Percentiles rank a stretch among this genome's conserved stretches.
These are phyloP conservation scores for Talaromyces sp. DNA, from an alignment of 2,329 filamentous ascomycete genomes.

Conservation along the genomic window DNA sequence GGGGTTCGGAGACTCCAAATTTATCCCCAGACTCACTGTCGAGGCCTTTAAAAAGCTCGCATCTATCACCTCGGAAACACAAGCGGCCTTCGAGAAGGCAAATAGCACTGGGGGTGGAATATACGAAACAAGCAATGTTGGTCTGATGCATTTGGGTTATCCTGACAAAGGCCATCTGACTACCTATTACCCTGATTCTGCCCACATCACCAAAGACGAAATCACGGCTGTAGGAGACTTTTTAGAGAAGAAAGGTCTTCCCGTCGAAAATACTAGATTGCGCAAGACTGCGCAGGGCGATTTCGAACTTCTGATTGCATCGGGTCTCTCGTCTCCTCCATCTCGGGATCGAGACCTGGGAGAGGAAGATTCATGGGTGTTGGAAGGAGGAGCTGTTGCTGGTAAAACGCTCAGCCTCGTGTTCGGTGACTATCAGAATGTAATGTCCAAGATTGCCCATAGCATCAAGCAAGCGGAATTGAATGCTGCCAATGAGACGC, in stretches of 20 bases:
- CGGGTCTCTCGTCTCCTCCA: slow-evolving; percentile 57
- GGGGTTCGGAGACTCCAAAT: slow-evolving; percentile 79
- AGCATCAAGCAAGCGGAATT: slow-evolving; percentile 64
- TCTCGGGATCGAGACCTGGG: slow-evolving; percentile 63
- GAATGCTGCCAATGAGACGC: slow-evolving; percentile 66
- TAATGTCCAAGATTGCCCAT: slow-evolving; percentile 64
- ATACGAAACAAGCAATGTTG: slow-evolving; percentile 60
- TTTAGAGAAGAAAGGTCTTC: slow-evolving; percentile 65
- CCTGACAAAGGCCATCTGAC: slow-evolving; percentile 70
- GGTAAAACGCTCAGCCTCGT: slow-evolving; percentile 66
- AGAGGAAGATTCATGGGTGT: slow-evolving; percentile 56
- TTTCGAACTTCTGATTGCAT: slow-evolving; percentile 72
- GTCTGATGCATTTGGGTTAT: slow-evolving; percentile 70
- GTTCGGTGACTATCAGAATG: slow-evolving; percentile 67
- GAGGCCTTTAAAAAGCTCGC: slow-evolving; percentile 62
- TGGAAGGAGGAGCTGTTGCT: slow-evolving; percentile 54
- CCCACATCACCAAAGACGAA: slow-evolving; percentile 67
- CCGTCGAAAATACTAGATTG: slow-evolving; percentile 71
- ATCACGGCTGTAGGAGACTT: slow-evolving; percentile 68
- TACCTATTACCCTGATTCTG: slow-evolving; percentile 74
- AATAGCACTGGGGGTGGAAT: slow-evolving; percentile 57
- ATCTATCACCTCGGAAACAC: slow-evolving; percentile 53
- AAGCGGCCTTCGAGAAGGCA: slow-evolving; percentile 61
- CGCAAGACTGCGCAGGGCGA: slow-evolving; percentile 59
- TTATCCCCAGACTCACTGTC: slow-evolving; percentile 66